Conservation (phyloP, 1,284 basidiomycete genomes). For the Cerioporus squamosus region DNA sequence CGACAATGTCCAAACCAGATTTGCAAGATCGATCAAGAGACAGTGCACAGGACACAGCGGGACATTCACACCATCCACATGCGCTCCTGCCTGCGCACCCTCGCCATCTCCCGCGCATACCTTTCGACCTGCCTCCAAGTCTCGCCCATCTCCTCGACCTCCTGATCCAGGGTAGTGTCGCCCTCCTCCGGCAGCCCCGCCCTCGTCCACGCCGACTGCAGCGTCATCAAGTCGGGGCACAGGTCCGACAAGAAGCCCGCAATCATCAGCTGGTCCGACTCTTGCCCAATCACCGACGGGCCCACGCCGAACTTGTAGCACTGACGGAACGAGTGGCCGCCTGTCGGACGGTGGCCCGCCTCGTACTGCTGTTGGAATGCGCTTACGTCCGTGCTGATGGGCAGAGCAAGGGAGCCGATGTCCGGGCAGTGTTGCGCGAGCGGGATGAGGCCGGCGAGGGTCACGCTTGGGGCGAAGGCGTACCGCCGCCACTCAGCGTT, state of each 20-base stretch:
- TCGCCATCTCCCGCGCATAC: constrained; percentile 22
- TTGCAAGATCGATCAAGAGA: too few species aligned
- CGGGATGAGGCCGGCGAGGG: constrained; percentile 14
- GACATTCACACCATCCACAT: constrained; percentile 8
- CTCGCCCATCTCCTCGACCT: constrained; percentile 6
- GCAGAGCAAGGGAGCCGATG: constrained; percentile 6
- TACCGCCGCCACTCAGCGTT: constrained; percentile 17
- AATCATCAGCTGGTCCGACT: constrained; percentile 9
- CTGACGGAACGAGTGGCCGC: constrained; percentile 15
- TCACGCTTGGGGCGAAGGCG: constrained; percentile 1
- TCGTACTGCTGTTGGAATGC: constrained; percentile 9
- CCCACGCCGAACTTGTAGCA: constrained; percentile 14
- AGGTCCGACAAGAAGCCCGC: constrained; percentile 24
- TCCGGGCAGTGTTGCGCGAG: constrained; percentile 16
- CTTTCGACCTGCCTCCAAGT: constrained; percentile 15
- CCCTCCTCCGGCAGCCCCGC: background rate
- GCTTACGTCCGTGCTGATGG: constrained; percentile 11
- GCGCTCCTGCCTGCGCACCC: constrained; percentile 22
- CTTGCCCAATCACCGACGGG: constrained; percentile 1
- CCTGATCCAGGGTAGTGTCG: constrained; percentile 2
- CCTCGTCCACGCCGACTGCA: constrained; percentile 18
- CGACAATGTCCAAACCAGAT: too few species aligned
- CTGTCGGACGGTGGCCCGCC: constrained; percentile 12
- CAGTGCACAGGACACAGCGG: too few species aligned
- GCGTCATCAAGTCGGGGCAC: constrained; percentile 14